phyloP scores from a whole-genome alignment of 768 basidiomycete genomes.

The Phanerodontia chrysosporium region DNA sequence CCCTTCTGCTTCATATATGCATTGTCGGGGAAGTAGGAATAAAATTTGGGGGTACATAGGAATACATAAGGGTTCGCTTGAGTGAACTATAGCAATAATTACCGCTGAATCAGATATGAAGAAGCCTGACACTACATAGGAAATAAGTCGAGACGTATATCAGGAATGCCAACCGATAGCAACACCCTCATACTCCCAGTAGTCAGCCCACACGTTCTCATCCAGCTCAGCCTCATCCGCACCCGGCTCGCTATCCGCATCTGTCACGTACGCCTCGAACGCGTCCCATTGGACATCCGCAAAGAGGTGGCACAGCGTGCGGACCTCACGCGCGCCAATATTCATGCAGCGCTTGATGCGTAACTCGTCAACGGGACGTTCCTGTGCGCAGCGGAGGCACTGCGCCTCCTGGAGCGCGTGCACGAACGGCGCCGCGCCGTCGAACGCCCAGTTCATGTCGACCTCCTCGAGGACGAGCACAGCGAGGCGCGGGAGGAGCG shows the following conservation, averaged over 20 bases:
- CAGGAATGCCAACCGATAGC: slow-evolving; percentile 1
- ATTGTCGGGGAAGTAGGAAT: too few relatives aligned
- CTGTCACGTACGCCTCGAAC: slow-evolving; percentile 4
- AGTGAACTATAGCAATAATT: too few relatives aligned
- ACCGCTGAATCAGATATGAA: too few relatives aligned
- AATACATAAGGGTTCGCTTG: too few relatives aligned
- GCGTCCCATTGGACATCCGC: slow-evolving; percentile 11
- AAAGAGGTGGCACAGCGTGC: slow-evolving; percentile 7
- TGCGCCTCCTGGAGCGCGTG: slow-evolving; percentile 12
- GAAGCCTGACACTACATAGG: too few relatives aligned
- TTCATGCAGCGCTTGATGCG: slow-evolving; percentile 6
- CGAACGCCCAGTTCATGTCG: slow-evolving; percentile 6
- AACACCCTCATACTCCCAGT: background rate
- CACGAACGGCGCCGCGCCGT: slow-evolving; percentile 2
- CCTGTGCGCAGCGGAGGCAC: slow-evolving; percentile 3
- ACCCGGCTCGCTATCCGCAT: background rate
- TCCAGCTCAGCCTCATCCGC: background rate
- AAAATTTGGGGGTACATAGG: too few relatives aligned
- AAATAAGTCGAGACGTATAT: too few relatives aligned
- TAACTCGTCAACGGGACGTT: background rate
- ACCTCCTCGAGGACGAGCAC: slow-evolving; percentile 4
- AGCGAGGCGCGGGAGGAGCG: slow-evolving; percentile 1
- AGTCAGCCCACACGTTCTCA: background rate
- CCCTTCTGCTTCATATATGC: too few relatives aligned
- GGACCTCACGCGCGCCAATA: background rate